phyloP scores from a whole-genome alignment of 106 monocot genomes.

The Phalaenopsis aphrodite region DNA sequence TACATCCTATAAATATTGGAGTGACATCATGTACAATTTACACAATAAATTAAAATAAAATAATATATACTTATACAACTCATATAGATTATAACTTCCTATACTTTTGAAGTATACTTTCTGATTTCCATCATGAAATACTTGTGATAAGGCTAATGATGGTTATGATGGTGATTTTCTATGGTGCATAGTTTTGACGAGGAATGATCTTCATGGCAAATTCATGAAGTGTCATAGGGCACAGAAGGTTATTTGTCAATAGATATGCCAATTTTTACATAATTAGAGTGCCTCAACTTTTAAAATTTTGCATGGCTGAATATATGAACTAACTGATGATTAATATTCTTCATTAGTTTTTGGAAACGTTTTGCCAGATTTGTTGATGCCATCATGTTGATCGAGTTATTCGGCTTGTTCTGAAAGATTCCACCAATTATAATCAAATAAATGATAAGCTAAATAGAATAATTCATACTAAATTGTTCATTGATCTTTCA shows the following conservation, averaged over 20 bases:
- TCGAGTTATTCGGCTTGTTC: neutral
- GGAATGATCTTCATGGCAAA: neutral
- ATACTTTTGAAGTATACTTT: too few species aligned
- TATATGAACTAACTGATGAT: neutral
- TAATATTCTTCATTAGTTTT: neutral
- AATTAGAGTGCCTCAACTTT: neutral
- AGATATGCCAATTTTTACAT: neutral
- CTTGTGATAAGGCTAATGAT: too few species aligned
- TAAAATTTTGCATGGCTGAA: neutral
- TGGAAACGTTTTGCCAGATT: neutral
- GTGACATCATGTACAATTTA: too few species aligned
- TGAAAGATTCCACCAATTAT: neutral
- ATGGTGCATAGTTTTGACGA: neutral
- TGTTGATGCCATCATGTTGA: neutral
- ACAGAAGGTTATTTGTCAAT: neutral
- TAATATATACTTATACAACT: too few species aligned
- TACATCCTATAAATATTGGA: too few species aligned
- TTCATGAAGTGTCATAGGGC: neutral
- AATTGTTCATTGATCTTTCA: neutral
- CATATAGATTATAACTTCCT: too few species aligned
- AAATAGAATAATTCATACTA: neutral
- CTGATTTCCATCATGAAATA: too few species aligned
- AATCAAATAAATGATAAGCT: neutral
- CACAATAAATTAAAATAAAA: too few species aligned
- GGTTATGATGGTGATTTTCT: too few species aligned